Evolutionary conservation across 1,284 basidiomycete species (phyloP), one percentile per base, ranked within the genome.

Genomic region (Athelia sp.): DNA sequence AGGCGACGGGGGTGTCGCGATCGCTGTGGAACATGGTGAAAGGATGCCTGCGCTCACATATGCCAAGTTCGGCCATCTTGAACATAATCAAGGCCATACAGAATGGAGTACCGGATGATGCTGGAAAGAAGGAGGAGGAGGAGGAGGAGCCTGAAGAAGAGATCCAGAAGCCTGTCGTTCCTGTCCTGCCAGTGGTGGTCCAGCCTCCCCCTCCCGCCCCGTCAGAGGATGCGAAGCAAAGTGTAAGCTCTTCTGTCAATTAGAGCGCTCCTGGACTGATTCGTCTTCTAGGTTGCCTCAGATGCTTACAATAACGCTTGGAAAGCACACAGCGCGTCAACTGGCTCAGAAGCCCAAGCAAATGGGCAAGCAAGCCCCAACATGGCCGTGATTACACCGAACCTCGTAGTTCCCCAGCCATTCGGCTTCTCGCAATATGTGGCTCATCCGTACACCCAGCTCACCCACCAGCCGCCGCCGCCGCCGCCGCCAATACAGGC

Each of bases 11-110:
- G 1, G 83, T 87, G 13, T 84, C 81, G 3, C 71, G 72, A 46
- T 69, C 76, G 19, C 63, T 88, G 42, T 87, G 84, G 85, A 83
- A 84, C 57, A 73, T 88, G 65, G 82, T 84, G 2, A 68, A 74
- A 34, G 79, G 76, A 0, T 74, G 70, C 38, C 58, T 88, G 59
- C 69, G 69, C 36, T 68, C 71, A 1, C 83, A 83, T 2, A 58
- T 87, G 59, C 64, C 70, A 54, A 83, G 76, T 62, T 81, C 82
- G 3, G 71, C 73, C 1, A 80, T 86, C 26, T 57, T 85, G 22
- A 69, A 75, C 46, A 60, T 88, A 43, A 68, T 87, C 19, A 62
- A 66, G 22, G 70, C 75, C 2, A 76, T 84, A 14, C 79, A 82
- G 59, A 66, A 71, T 43, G 82, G 82, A 1, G 64, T 77, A 23